These are phyloP conservation scores for Kodamaea neixiangensis DNA, from an alignment of 805 yeast genomes.

Conservation along the genomic window DNA sequence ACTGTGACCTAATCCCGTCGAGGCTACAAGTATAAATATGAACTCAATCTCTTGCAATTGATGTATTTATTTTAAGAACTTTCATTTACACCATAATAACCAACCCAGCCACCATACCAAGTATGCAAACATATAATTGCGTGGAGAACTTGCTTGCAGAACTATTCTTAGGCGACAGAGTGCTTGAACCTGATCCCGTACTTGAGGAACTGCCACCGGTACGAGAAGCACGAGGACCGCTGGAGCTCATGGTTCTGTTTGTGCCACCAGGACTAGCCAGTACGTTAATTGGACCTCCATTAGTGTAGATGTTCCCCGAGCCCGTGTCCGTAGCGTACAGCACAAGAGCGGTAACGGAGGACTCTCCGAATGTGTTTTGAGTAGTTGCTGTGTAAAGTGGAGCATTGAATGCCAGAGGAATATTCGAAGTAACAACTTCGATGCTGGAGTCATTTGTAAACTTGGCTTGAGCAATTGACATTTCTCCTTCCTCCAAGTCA, in stretches of 20 bases:
- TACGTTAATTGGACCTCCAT: background rate
- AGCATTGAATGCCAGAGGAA: background rate
- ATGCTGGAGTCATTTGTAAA: slow-evolving; percentile 16
- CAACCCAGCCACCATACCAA: background rate
- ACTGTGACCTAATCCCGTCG: no score
- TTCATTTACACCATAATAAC: background rate
- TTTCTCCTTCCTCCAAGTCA: slow-evolving; percentile 47
- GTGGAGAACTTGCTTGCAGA: background rate
- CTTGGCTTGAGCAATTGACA: slow-evolving; percentile 49
- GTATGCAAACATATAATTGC: background rate
- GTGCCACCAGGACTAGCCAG: background rate
- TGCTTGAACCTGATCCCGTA: background rate
- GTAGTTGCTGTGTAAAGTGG: background rate
- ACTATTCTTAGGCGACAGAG: background rate
- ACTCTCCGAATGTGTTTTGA: background rate
- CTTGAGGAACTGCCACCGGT: background rate
- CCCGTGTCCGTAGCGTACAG: background rate
- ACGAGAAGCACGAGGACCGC: background rate
- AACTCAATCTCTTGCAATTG: background rate
- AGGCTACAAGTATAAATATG: no score
- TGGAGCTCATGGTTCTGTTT: background rate
- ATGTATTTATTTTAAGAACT: background rate
- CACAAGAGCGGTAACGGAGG: background rate
- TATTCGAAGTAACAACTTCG: background rate
- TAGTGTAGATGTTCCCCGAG: background rate